These are phyloP conservation scores for Evernia prunastri DNA, from an alignment of 495 filamentous ascomycete species.

Conservation along the genomic window DNA sequence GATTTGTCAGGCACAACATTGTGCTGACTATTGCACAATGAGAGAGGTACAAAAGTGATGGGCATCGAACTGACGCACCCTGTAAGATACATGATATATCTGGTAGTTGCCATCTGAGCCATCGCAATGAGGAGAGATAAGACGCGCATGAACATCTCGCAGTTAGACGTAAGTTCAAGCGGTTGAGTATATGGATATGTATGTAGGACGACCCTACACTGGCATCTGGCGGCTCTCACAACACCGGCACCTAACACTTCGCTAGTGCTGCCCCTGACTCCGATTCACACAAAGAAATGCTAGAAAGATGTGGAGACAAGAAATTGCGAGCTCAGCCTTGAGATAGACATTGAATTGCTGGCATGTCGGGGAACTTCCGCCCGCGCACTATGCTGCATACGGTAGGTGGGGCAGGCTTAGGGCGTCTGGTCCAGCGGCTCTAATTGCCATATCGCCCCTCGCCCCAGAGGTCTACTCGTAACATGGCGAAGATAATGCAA, in stretches of 20 bases:
- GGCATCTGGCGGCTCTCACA: background rate
- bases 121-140: background rate
- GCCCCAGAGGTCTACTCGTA: no score
- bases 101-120: conserved; percentile 2
- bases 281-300: background rate
- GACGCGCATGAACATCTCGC: background rate
- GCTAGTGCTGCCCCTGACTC: background rate
- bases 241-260: background rate
- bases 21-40: conserved; percentile 41
- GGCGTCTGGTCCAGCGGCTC: no score
- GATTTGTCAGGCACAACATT: conserved; percentile 41
- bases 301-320: background rate
- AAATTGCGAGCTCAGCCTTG: background rate
- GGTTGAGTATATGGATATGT: background rate
- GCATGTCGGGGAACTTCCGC: background rate
- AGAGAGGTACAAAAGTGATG: background rate
- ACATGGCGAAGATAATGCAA: no score
- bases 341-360: background rate
- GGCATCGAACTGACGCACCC: conserved; percentile 34
- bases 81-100: conserved; percentile 56
- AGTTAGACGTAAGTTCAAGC: background rate
- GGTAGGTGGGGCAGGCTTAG: no score
- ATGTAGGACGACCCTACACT: background rate
- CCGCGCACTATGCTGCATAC: background rate
- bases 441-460: no score